Evolutionary conservation across 257 asterid genomes (phyloP).

Genomic region (Penstemon davidsonii): DNA sequence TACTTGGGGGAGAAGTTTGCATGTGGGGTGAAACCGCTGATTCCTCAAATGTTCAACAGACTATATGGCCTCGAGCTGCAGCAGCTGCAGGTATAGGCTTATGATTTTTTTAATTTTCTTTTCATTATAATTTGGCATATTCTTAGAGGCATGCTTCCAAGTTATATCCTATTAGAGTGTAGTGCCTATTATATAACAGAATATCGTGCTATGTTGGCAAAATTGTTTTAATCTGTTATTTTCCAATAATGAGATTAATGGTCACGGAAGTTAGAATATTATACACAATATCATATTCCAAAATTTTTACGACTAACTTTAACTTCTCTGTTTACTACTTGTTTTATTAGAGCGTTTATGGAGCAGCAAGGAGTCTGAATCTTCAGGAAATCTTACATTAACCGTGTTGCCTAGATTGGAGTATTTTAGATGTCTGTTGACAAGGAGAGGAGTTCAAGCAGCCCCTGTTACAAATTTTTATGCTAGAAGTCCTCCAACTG

Average conservation of each 20-base stretch:
- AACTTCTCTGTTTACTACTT: conserved; percentile 4
- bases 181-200: background rate
- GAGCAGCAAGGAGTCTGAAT: conserved; percentile 51
- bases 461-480: conserved; percentile 67
- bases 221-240: too few relatives aligned
- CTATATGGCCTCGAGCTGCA: conserved; percentile 99
- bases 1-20: conserved; percentile 95
- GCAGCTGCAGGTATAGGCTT: conserved; percentile 79
- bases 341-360: conserved; percentile 68
- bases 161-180: too few relatives aligned
- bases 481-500: conserved; percentile 66
- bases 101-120: background rate
- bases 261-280: too few relatives aligned
- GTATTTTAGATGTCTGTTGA: conserved; percentile 78
- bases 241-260: too few relatives aligned
- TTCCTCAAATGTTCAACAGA: conserved; percentile 80
- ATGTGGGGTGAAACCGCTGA: conserved; percentile 93
- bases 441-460: conserved; percentile 82
- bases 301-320: too few relatives aligned
- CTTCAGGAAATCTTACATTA: conserved; percentile 31
- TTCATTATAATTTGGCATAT: background rate
- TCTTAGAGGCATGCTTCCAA: background rate
- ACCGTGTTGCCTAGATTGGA: conserved; percentile 59
- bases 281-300: too few relatives aligned
- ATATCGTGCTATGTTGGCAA: too few relatives aligned